Conservation (phyloP, 495 filamentous ascomycete genomes). For the Penicillium pancosmium region DNA sequence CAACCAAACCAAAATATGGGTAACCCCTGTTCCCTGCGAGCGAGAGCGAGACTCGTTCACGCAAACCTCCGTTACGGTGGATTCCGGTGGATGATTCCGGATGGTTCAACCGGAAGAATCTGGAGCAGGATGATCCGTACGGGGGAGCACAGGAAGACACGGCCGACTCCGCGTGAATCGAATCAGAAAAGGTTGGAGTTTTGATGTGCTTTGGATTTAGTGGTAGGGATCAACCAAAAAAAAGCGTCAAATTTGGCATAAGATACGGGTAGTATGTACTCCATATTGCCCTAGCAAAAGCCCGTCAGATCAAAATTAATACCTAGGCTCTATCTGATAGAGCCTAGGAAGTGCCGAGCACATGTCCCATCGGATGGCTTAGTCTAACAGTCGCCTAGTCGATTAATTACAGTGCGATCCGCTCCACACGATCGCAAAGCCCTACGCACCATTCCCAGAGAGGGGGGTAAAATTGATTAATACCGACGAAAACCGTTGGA, state of each 20-base stretch:
- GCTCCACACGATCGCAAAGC: slow-evolving; percentile 7
- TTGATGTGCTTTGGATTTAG: no score
- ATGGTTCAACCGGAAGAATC: background rate
- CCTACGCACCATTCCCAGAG: slow-evolving; percentile 3
- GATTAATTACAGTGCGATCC: slow-evolving; percentile 10
- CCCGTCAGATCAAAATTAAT: no score
- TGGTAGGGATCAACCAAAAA: no score
- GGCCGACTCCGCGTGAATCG: background rate
- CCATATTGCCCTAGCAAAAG: no score
- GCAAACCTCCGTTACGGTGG: background rate
- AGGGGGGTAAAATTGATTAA: background rate
- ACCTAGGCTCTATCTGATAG: background rate
- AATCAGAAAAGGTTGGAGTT: no score
- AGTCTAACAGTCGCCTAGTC: slow-evolving; percentile 3
- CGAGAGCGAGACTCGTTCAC: background rate
- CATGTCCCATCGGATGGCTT: background rate
- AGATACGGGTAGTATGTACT: no score
- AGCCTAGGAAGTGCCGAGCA: background rate
- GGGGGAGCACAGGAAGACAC: background rate
- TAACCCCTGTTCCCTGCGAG: background rate
- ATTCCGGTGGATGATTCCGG: slow-evolving; percentile 5
- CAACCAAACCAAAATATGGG: background rate
- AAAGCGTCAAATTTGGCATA: no score
- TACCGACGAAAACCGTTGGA: slow-evolving; percentile 16
- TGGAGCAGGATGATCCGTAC: background rate